Evolutionary conservation across 2,329 filamentous ascomycete species (phyloP).

Genomic region (Verticillium dahliae): DNA sequence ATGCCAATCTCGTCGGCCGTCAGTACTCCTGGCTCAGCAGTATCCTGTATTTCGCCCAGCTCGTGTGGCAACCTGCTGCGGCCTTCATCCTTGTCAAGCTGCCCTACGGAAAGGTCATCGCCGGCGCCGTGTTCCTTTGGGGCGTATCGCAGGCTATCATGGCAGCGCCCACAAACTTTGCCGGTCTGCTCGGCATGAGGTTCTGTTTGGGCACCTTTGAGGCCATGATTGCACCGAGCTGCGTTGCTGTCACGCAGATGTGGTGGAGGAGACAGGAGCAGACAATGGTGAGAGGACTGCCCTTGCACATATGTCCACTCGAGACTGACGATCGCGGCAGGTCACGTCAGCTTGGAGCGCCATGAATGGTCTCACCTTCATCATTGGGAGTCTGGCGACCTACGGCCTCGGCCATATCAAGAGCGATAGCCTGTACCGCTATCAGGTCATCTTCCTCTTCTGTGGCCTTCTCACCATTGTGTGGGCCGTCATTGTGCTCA

Average conservation of each 20-base stretch:
- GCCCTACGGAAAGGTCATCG: background rate
- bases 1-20: conserved; percentile 42
- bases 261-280: conserved; percentile 50
- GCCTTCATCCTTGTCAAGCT: conserved; percentile 55
- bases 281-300: conserved; percentile 39
- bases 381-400: conserved; percentile 48
- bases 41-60: conserved; percentile 52
- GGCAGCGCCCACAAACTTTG: conserved; percentile 12
- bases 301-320: conserved; percentile 6
- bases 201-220: conserved; percentile 16
- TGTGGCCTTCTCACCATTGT: conserved; percentile 54
- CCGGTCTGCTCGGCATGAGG: conserved; percentile 12
- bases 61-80: conserved; percentile 55
- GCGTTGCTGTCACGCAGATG: conserved; percentile 38
- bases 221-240: conserved; percentile 28
- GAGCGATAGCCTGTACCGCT: conserved; percentile 22
- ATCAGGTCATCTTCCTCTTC: conserved; percentile 51
- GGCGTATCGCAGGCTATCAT: conserved; percentile 31
- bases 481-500: conserved; percentile 52
- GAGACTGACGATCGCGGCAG: conserved; percentile 4
- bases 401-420: conserved; percentile 51
- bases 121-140: conserved; percentile 19
- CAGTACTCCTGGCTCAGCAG: conserved; percentile 53
- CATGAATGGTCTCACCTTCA: conserved; percentile 51
- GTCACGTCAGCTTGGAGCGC: conserved; percentile 32